Percentiles rank a stretch among this genome's conserved stretches.
phyloP scores from a whole-genome alignment of 1,284 basidiomycete species.

The Hymenochaete sp. region DNA sequence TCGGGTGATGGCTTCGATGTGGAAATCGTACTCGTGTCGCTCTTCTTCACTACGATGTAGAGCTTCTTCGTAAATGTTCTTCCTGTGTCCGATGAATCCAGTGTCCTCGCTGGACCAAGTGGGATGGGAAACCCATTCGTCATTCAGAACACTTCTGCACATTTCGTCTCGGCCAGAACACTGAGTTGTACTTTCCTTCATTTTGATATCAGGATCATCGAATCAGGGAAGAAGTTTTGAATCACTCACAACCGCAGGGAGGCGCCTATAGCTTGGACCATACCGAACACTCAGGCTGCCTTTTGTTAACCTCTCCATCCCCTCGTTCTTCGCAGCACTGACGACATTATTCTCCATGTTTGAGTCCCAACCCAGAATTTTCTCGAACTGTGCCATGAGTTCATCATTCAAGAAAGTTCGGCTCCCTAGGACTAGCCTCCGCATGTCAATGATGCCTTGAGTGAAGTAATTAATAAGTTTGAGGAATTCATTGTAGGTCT shows the following conservation, averaged over 20 bases:
- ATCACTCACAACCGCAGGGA: constrained; percentile 69
- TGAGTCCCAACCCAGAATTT: constrained; percentile 87
- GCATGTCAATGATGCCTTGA: constrained; percentile 87
- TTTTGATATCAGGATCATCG: constrained; percentile 16
- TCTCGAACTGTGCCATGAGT: constrained; percentile 77
- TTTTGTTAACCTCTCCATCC: constrained; percentile 44
- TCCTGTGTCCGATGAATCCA: constrained; percentile 85
- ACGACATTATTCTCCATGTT: constrained; percentile 50
- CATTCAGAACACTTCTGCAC: constrained; percentile 94
- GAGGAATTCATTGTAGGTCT: constrained; percentile 93
- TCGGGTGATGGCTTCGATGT: constrained; percentile 93
- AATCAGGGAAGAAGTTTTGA: no score
- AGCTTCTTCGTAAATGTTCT: constrained; percentile 95
- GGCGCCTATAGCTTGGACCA: constrained; percentile 83
- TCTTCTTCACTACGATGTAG: constrained; percentile 97
- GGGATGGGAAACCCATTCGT: constrained; percentile 95
- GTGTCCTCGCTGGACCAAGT: constrained; percentile 92
- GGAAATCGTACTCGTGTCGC: constrained; percentile 98
- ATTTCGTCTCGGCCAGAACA: constrained; percentile 96
- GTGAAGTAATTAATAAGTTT: constrained; percentile 94
- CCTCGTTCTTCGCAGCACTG: constrained; percentile 33
- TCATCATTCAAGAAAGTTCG: constrained; percentile 63
- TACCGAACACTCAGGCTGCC: constrained; percentile 52
- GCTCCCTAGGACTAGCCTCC: constrained; percentile 66
- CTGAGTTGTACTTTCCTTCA: constrained; percentile 79